Evolutionary conservation across 139 green algal genomes (phyloP).

Genomic region (Micractinium conductrix): DNA sequence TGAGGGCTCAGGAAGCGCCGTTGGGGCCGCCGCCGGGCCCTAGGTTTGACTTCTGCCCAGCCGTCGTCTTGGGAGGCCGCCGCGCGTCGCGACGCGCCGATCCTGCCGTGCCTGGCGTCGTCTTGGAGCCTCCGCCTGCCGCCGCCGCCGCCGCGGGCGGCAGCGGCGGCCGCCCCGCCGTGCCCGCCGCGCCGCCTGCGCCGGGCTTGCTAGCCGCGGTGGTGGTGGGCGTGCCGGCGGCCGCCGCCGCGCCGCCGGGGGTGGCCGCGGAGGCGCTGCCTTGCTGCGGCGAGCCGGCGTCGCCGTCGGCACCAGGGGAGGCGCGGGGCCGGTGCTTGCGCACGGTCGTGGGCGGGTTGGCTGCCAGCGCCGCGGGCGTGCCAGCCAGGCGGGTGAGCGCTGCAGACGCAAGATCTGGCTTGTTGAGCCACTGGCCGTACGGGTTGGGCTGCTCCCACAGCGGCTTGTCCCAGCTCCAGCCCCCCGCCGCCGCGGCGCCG

Average conservation of each 20-base stretch:
- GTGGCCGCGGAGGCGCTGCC: not conserved
- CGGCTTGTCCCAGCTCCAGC: constrained; percentile 25
- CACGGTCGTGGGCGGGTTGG: constrained; percentile 12
- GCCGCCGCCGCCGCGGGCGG: not conserved
- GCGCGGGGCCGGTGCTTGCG: not conserved
- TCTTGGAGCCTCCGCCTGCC: not conserved
- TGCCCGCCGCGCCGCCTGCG: not conserved
- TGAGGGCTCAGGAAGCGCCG: not conserved
- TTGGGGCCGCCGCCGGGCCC: not conserved
- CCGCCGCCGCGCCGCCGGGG: not conserved
- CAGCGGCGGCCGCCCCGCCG: constrained; percentile 7
- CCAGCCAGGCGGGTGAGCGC: constrained; percentile 19
- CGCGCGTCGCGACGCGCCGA: not conserved
- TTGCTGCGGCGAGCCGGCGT: not conserved
- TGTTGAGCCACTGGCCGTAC: constrained; percentile 42
- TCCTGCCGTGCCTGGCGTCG: constrained; percentile 8
- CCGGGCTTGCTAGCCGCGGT: not conserved
- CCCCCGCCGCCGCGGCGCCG: not conserved
- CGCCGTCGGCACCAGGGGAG: not conserved
- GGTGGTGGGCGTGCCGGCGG: not conserved
- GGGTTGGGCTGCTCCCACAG: constrained; percentile 41
- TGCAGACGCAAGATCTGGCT: constrained; percentile 28
- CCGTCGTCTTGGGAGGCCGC: constrained; percentile 21
- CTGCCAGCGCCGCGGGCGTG: not conserved
- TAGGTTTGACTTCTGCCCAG: constrained; percentile 8